Evolutionary conservation across 1,284 basidiomycete species (phyloP), one percentile per base, ranked within the genome.

Genomic region (Tilletia walkeri): DNA sequence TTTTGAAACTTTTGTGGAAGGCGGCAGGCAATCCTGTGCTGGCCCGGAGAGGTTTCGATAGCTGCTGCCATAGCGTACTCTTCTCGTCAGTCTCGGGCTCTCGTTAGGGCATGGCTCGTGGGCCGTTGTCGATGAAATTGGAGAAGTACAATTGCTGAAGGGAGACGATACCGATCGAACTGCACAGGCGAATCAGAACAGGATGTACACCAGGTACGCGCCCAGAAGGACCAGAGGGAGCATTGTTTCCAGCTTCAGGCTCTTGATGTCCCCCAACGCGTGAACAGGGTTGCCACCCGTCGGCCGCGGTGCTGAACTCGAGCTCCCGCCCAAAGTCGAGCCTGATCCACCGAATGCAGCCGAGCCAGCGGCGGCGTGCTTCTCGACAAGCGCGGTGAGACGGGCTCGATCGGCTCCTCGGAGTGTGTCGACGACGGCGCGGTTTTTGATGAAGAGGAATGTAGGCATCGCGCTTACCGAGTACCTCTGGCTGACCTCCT

Each of bases 401-500:
- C 39, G 30, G n/a, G 12, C 9, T 7, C 45, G 54, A 67, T 74
- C 65, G 18, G 73, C 73, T 4, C 73, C 73, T n/a, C 68, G 38
- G 16, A 74, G 47, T 34, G 56, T 67, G 10, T 74, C 73, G 36
- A 74, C n/a, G 20, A 70, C 66, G 4, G 16, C n/a, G 24, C 53
- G 50, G 61, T 70, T 70, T 56, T 68, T 69, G 67, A 74, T 54
- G 63, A 74, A 74, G 24, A 72, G 4, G 49, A 74, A 74, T 24
- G 73, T 74, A 45, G 73, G 73, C 73, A 74, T 74, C 45, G 73
- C 73, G 18, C 63, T n/a, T 2, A 74, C 68, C 6, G 47, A 39
- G 36, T 72, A 72, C 14, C 54, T 39, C 39, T 68, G 71, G 4
- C 71, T 68, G 18, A 72, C 50, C n/a, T 41, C 45, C 20, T 34